Evolutionary conservation across 306 rosid genomes (phyloP).

Genomic region (Prosopis cineraria): DNA sequence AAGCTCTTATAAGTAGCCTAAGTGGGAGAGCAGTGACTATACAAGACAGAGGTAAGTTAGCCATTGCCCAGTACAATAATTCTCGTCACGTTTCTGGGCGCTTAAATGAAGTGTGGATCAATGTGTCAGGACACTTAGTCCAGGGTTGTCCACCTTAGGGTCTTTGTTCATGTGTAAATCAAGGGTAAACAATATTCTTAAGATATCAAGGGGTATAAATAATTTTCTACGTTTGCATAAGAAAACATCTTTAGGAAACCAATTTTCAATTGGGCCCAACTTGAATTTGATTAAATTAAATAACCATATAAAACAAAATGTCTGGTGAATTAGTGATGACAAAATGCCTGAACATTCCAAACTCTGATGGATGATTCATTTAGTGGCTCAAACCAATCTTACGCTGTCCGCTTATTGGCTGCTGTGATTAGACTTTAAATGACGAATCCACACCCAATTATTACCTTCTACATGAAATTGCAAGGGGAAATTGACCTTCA

Average conservation of each 20-base stretch:
- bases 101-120: slow-evolving; percentile 77
- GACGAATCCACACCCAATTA: not conserved
- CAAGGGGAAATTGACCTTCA: not conserved
- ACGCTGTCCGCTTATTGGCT: no score
- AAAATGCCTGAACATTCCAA: not conserved
- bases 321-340: no score
- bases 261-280: no score
- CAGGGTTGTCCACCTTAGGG: slow-evolving; percentile 35
- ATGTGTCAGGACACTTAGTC: slow-evolving; percentile 43
- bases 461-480: not conserved
- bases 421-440: not conserved
- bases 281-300: no score
- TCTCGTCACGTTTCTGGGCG: slow-evolving; percentile 43
- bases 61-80: slow-evolving; percentile 77
- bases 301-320: no score
- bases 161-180: not conserved
- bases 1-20: slow-evolving; percentile 53
- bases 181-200: no score
- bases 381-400: not conserved
- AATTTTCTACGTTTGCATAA: no score
- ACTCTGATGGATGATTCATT: not conserved
- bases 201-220: no score
- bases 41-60: slow-evolving; percentile 41
- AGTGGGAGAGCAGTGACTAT: slow-evolving; percentile 18
- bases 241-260: no score